Evolutionary conservation across 2,329 filamentous ascomycete species (phyloP), one percentile per base, ranked within the genome.

Genomic region (Graphilbum sp.): DNA sequence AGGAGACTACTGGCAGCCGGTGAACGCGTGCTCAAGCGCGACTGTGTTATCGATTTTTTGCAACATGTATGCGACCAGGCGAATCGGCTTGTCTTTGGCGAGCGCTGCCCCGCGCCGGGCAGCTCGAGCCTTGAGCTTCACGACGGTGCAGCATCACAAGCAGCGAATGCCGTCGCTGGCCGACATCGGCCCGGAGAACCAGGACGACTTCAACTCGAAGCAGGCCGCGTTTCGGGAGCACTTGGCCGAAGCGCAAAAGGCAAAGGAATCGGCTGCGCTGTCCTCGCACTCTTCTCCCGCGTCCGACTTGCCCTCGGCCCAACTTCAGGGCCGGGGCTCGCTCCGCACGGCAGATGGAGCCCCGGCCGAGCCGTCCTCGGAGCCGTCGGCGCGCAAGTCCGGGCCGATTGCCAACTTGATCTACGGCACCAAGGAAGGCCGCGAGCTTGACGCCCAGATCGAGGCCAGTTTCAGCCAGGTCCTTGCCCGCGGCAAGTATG

Each of bases 401-500:
- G 79, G 73, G 15, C 74, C 82, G 30, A 60, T 98, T 41, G 80
- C 82, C 27, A 88, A 79, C 49, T 73, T 98, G 49, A 93, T 98
- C 54, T 96, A 98, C 60, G 90, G 90, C 52, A 98, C 90, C 13
- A 86, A 90, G 53, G 88, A 96, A 60, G 90, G 87, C 24, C 77
- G 87, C 44, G 82, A 94, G 62, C 74, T 95, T 56, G 90, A 98
- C 53, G 81, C 83, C 46, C 88, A 96, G 62, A 88, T 98, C 53
- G 86, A 96, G 63, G 78, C 87, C 41, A 92, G 83, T 55, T 98
- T 96, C 63, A 92, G 83, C 37, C 87, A 95, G 58, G 83, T 96
- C 33, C 67, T 98, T 34, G 90, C 90, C 19, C 74, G 90, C 47
- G 90, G 90, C 54, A 98, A 98, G 64, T 98, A 98, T 53, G 87